Base-by-base conservation (phyloP, 768 basidiomycete species). In the Agaricus sinodeliciosus region DNA sequence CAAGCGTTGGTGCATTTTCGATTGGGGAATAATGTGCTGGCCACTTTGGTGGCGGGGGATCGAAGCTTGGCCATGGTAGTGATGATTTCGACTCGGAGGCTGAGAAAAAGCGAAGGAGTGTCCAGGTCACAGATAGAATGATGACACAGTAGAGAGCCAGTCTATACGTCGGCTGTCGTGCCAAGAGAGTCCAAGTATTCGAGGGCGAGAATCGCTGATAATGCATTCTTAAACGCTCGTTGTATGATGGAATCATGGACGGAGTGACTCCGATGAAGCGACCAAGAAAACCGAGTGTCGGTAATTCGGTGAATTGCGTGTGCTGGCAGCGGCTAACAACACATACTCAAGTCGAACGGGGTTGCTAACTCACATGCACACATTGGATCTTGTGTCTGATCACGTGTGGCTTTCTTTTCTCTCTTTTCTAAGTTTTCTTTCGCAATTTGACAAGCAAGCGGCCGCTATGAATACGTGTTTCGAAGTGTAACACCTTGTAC, bases 101-200 rank as follows among this genome's bases (percentile, higher is more conserved):
- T 19, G 39, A 49, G 36, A 55, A 41, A 22, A 60, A 57, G 40
- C 58, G 58, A 51, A 69, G 59, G 22, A 72, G 43, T 6, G 59
- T 54, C 47, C 68, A 69, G 42, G 70, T 31, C 9, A 59, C 59
- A 9, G 67, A 25, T 18, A 69, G 46, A 3, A 67, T 26, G 18
- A 71, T 16, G 26, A 57, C 35, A 31, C 58, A 63, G 57, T 66
- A 73, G 51, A 67, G 40, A 28, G 66, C n/a, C 46, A 70, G 65
- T 43, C 66, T 43, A 13, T 63, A 50, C 9, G 66, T 63, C 36
- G 64, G 62, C 9, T 57, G 49, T 62, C 65, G 39, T 60, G 65
- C 48, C 59, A 54, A 25, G 6, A 54, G 9, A 25, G 41, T 36
- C 52, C 45, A 48, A 7, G 44, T 31, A 25, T 48, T 19, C 12